These are phyloP conservation scores for Claviceps monticola DNA, from an alignment of 2,329 filamentous ascomycete genomes.

Conservation along the genomic window DNA sequence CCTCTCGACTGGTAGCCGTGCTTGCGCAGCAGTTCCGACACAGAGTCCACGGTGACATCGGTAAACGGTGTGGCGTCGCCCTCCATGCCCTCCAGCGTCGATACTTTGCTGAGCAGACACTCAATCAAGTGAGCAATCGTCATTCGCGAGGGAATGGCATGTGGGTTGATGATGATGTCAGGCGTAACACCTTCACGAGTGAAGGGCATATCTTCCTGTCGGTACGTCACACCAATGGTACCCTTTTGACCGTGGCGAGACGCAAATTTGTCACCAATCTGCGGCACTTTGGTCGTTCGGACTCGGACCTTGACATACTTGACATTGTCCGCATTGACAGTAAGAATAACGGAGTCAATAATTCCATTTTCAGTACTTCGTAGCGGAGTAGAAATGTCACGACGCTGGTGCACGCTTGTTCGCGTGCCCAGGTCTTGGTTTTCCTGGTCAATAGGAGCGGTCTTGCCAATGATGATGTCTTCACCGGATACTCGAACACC, in stretches of 20 bases:
- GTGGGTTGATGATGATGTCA: conserved; percentile 96
- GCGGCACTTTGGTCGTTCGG: conserved; percentile 91
- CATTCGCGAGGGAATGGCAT: conserved; percentile 99
- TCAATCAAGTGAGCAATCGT: conserved; percentile 99
- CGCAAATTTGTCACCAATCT: conserved; percentile 98
- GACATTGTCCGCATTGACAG: conserved; percentile 86
- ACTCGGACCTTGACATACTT: conserved; percentile 97
- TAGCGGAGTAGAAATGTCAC: conserved; percentile 89
- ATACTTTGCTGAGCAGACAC: conserved; percentile 93
- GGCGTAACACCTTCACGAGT: conserved; percentile 81
- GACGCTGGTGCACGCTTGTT: conserved; percentile 78
- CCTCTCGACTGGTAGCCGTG: conserved; percentile 94
- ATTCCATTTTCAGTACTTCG: conserved; percentile 95
- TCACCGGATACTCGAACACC: conserved; percentile 92
- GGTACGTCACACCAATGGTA: conserved; percentile 96
- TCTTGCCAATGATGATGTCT: conserved; percentile 98
- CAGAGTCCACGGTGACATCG: conserved; percentile 87
- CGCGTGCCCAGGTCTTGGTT: conserved; percentile 87
- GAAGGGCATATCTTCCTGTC: conserved; percentile 98
- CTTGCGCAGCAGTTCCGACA: conserved; percentile 73
- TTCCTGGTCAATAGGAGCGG: conserved; percentile 83
- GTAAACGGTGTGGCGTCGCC: conserved; percentile 97
- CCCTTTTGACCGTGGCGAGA: conserved; percentile 98
- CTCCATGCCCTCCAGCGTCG: conserved; percentile 83
- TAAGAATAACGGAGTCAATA: conserved; percentile 83